Conservation (phyloP, 306 rosid genomes). For the Trifolium pratense region DNA sequence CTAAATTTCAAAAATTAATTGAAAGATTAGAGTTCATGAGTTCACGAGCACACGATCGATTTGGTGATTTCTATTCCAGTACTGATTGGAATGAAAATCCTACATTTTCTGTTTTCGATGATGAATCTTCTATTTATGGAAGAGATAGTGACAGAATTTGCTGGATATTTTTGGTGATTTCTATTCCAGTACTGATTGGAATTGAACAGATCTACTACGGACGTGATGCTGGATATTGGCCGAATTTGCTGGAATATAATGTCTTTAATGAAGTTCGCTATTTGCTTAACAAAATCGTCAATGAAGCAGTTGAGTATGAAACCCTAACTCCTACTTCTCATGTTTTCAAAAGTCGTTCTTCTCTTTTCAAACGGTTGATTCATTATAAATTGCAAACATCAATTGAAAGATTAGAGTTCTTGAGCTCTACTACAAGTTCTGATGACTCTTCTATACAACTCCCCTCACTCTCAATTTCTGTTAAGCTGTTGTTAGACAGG, state of each 20-base stretch:
- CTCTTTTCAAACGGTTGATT: neutral
- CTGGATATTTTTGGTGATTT: too few relatives aligned
- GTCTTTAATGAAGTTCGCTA: neutral
- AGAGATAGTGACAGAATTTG: too few relatives aligned
- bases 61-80: too few relatives aligned
- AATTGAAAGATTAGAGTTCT: too few relatives aligned
- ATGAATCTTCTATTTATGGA: slow-evolving; percentile 45
- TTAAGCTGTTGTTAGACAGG: neutral
- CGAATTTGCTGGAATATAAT: neutral
- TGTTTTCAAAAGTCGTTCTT: too few relatives aligned
- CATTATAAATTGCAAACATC: too few relatives aligned
- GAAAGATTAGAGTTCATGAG: neutral
- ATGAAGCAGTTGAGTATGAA: neutral
- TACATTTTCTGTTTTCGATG: slow-evolving; percentile 32
- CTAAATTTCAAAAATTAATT: neutral
- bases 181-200: too few relatives aligned
- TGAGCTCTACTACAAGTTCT: too few relatives aligned
- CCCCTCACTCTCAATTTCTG: neutral
- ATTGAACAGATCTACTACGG: too few relatives aligned
- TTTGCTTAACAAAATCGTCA: neutral
- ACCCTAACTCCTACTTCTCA: neutral
- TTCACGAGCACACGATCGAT: neutral
- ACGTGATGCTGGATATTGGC: neutral
- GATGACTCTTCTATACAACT: neutral
- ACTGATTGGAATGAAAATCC: too few relatives aligned